Conservation (phyloP, 495 filamentous ascomycete species). For the Penicillium canariense region DNA sequence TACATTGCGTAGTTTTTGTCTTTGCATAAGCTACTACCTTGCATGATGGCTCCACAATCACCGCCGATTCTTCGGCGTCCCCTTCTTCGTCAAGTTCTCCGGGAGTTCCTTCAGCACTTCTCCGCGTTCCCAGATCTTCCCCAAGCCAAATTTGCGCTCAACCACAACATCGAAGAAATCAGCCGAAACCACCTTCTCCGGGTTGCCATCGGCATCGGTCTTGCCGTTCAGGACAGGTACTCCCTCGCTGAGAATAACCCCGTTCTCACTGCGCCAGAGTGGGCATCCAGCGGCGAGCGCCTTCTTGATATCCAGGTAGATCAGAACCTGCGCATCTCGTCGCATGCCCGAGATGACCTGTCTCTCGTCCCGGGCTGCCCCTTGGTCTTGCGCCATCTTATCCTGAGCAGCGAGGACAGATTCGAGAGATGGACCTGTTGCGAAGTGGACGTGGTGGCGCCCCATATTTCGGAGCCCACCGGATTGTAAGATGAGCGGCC, state of each 20-base stretch:
- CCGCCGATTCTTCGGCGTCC: slow-evolving; percentile 35
- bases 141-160: slow-evolving; percentile 56
- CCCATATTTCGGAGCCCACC: slow-evolving; percentile 80
- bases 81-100: slow-evolving; percentile 25
- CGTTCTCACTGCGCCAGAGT: slow-evolving; percentile 89
- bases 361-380: slow-evolving; percentile 10
- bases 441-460: slow-evolving; percentile 85
- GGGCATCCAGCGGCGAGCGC: slow-evolving; percentile 63
- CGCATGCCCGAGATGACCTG: slow-evolving; percentile 85
- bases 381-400: slow-evolving; percentile 11
- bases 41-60: not conserved
- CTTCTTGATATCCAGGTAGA: slow-evolving; percentile 72
- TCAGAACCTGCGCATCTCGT: slow-evolving; percentile 68
- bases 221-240: slow-evolving; percentile 18
- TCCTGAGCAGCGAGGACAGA: slow-evolving; percentile 24
- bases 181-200: slow-evolving; percentile 35
- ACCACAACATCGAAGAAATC: slow-evolving; percentile 52
- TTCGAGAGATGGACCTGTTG: slow-evolving; percentile 58
- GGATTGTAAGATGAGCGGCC: slow-evolving; percentile 64
- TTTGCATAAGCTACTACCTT: no score
- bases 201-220: slow-evolving; percentile 14
- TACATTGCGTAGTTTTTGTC: no score
- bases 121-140: slow-evolving; percentile 65
- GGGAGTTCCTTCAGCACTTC: slow-evolving; percentile 54
- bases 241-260: slow-evolving; percentile 59